Conservation (phyloP, 2,329 filamentous ascomycete genomes). For the Fusarium caatingaense region DNA sequence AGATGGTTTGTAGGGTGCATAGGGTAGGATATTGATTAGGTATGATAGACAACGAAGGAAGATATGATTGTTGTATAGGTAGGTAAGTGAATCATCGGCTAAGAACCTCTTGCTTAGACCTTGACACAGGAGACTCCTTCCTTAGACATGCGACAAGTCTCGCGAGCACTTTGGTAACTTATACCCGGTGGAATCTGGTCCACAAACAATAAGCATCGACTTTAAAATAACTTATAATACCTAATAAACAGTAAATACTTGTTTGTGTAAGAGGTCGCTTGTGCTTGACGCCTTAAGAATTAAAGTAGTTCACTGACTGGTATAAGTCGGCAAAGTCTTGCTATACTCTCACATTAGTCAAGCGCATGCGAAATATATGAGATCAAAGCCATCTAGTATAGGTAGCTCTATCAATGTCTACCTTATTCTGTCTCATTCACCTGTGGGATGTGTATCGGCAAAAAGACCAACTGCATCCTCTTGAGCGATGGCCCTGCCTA, state of each 20-base stretch:
- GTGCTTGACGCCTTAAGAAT: neutral
- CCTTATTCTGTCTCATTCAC: neutral
- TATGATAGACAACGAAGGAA: neutral
- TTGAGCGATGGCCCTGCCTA: neutral
- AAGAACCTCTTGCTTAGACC: neutral
- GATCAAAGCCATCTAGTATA: neutral
- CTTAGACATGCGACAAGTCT: neutral
- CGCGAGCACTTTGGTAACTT: neutral
- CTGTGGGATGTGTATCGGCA: neutral
- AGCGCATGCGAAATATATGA: neutral
- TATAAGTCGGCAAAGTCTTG: neutral
- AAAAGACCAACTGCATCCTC: neutral
- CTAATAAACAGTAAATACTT: neutral
- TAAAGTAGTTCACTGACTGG: neutral
- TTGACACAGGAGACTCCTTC: neutral
- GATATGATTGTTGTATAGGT: neutral
- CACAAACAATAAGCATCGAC: neutral
- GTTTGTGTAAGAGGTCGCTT: neutral
- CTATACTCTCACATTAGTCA: neutral
- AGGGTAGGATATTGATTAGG: neutral
- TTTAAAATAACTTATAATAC: neutral
- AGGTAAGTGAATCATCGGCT: neutral
- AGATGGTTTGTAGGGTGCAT: neutral
- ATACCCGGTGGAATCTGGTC: neutral
- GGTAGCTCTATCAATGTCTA: neutral